Conservation (phyloP, 2,329 filamentous ascomycete species). For the Aureobasidium uvarum region DNA sequence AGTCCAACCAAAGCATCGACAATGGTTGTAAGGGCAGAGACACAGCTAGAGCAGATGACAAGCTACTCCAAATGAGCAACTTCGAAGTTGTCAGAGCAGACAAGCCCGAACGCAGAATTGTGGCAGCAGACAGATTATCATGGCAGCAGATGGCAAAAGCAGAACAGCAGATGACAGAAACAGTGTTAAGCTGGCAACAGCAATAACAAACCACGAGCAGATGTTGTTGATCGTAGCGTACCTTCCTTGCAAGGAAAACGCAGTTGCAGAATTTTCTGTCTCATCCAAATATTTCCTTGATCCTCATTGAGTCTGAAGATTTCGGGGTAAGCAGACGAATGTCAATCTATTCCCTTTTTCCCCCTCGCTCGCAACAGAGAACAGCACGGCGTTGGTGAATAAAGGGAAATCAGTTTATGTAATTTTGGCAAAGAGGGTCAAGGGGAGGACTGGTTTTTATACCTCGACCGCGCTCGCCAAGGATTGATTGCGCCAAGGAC, state of each 20-base stretch:
- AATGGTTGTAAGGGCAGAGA: too few relatives aligned
- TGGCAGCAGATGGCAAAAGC: neutral
- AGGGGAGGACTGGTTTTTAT: constrained; percentile 24
- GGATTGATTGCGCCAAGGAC: constrained; percentile 1
- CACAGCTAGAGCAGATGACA: neutral
- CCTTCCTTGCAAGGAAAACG: neutral
- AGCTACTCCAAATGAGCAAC: neutral
- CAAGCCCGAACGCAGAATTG: too few relatives aligned
- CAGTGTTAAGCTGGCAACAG: neutral
- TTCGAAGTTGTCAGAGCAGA: too few relatives aligned
- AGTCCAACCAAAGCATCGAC: too few relatives aligned
- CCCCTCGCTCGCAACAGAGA: constrained; percentile 24
- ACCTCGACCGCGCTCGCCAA: neutral
- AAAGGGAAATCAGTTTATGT: constrained; percentile 6
- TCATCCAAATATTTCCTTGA: neutral
- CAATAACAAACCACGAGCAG: neutral
- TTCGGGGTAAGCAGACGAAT: constrained; percentile 32
- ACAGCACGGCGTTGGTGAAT: neutral
- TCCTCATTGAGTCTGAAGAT: constrained; percentile 20
- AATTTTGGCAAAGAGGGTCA: constrained; percentile 26
- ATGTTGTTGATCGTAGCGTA: neutral
- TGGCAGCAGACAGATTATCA: neutral
- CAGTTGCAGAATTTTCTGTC: neutral
- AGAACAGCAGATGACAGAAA: neutral
- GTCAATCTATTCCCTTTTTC: constrained; percentile 29